Evolutionary conservation across 2,329 filamentous ascomycete genomes (phyloP), one percentile per base, ranked within the genome.

Genomic region (Cryphonectria parasitica): DNA sequence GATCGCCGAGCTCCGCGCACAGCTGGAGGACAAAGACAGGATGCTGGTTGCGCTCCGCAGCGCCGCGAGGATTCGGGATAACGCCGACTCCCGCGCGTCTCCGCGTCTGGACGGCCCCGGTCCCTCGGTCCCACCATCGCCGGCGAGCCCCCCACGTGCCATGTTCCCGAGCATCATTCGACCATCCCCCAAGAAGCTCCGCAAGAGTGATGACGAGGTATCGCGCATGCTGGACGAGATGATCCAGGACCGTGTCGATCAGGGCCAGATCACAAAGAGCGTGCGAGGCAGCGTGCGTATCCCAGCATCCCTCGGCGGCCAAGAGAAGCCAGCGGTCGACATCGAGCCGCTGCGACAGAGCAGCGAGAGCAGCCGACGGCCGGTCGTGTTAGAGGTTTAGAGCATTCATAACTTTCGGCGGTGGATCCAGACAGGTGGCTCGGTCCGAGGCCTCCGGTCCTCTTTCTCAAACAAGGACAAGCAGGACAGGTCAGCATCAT

Each of bases 151-250:
- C 1, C 77, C 77, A 22, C 64, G 58, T 1, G 41, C 69, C 31
- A 34, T 64, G 56, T 68, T 64, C 39, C 75, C 76, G 65, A 74
- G 74, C 66, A 75, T 74, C 34, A 73, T 75, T 15, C 74, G 74
- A 13, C 76, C 80, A n/a, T 74, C 73, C 25, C 71, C 67, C 22
- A 76, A 74, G 66, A 75, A 76, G 15, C 86, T 87, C 65, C 84
- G 85, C 17, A 89, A 87, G 83, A 93, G 92, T 74, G 92, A 96
- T 45, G 94, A 97, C 75, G 95, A 97, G 80, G 95, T 98, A 90
- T 97, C 93, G 75, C 89, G 90, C 76, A 94, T 98, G 83, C 87
- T 98, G 36, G 95, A 98, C 77, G 94, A 97, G 81, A 98, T 98
- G 95, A 96, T 98, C 71, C 92, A 95, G 77, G 92, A 95, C 77